These are phyloP conservation scores for Cladosporium velox DNA, from an alignment of 2,329 filamentous ascomycete species.

Conservation along the genomic window DNA sequence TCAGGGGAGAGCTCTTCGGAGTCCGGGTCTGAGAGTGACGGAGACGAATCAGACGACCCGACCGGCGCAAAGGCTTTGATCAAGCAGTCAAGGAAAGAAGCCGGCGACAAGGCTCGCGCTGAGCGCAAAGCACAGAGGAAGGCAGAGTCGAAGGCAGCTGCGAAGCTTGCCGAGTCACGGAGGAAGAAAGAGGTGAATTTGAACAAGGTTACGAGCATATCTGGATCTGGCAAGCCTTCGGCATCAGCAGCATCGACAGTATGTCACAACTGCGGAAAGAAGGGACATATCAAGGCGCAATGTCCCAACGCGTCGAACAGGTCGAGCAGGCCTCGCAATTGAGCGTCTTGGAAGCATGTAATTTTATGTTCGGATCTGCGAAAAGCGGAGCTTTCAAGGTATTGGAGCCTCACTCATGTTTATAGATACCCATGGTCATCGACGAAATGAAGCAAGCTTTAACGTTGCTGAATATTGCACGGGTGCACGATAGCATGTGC, in stretches of 20 bases:
- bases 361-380: not conserved
- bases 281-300: conserved; percentile 60
- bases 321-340: conserved; percentile 5
- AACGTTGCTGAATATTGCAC: not conserved
- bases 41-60: conserved; percentile 45
- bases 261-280: conserved; percentile 64
- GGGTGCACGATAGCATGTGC: not conserved
- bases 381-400: not conserved
- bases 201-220: conserved; percentile 58
- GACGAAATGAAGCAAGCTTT: not conserved
- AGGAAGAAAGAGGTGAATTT: conserved; percentile 68
- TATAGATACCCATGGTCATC: conserved; percentile 9
- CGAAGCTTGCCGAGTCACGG: conserved; percentile 59
- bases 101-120: conserved; percentile 44
- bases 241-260: conserved; percentile 36
- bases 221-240: conserved; percentile 42
- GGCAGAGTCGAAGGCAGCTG: conserved; percentile 50
- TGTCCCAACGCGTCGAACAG: conserved; percentile 48
- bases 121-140: conserved; percentile 52
- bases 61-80: conserved; percentile 46
- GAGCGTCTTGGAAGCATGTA: not conserved
- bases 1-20: conserved; percentile 30
- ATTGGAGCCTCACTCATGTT: not conserved
- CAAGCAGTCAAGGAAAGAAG: conserved; percentile 48
- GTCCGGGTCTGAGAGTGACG: conserved; percentile 40